These are phyloP conservation scores for Candida tallmaniae DNA, from an alignment of 805 yeast species.

Conservation along the genomic window DNA sequence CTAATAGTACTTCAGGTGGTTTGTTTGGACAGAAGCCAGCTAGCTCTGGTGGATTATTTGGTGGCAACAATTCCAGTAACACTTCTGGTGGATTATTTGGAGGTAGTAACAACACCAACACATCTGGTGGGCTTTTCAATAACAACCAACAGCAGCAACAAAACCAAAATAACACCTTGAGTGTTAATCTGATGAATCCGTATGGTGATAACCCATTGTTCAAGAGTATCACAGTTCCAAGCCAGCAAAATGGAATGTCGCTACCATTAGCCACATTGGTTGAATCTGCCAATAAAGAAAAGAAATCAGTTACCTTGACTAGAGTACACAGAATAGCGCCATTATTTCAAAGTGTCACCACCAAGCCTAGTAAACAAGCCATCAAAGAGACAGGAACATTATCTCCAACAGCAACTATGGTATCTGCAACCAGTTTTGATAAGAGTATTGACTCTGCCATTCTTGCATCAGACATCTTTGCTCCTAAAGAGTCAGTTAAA, in stretches of 20 bases:
- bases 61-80: slow-evolving; percentile 11
- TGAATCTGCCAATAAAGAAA: slow-evolving; percentile 21
- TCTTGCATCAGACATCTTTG: slow-evolving; percentile 64
- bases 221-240: slow-evolving; percentile 33
- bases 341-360: slow-evolving; percentile 19
- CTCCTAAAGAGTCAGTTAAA: slow-evolving; percentile 54
- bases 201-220: slow-evolving; percentile 78
- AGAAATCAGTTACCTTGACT: slow-evolving; percentile 55
- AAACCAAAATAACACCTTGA: slow-evolving; percentile 21
- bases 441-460: slow-evolving; percentile 62
- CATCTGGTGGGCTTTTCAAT: slow-evolving; percentile 16
- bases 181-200: slow-evolving; percentile 48
- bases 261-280: slow-evolving; percentile 26
- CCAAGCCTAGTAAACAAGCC: background rate
- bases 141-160: slow-evolving; percentile 16
- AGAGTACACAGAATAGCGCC: slow-evolving; percentile 66
- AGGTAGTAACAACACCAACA: slow-evolving; percentile 14
- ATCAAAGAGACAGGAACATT: slow-evolving; percentile 4
- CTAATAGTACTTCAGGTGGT: slow-evolving; percentile 20
- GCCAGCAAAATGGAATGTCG: slow-evolving; percentile 11
- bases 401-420: background rate
- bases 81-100: slow-evolving; percentile 40
- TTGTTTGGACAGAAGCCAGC: slow-evolving; percentile 18
- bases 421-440: slow-evolving; percentile 10
- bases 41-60: slow-evolving; percentile 26